Percentiles rank a stretch among this genome's conserved stretches.
phyloP scores from a whole-genome alignment of 306 rosid genomes.

The Vigna nakashimae region DNA sequence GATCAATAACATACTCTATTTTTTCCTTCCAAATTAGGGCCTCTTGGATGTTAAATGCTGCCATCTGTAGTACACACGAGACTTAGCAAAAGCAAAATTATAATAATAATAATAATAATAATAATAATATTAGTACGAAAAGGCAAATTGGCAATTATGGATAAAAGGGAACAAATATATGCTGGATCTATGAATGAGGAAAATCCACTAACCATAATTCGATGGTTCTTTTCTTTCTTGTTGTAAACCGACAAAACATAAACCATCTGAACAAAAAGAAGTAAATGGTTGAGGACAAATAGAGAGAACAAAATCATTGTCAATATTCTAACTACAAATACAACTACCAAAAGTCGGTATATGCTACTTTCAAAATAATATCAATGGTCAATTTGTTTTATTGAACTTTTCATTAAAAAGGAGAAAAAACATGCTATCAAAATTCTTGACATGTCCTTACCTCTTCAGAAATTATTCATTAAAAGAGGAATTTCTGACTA shows the following conservation, averaged over 20 bases:
- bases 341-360: constrained; percentile 27
- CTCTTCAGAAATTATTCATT: constrained; percentile 25
- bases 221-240: constrained; percentile 94
- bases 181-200: neutral
- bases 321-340: constrained; percentile 14
- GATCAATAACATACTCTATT: constrained; percentile 91
- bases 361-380: constrained; percentile 33
- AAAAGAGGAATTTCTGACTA: neutral
- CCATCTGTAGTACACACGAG: constrained; percentile 75
- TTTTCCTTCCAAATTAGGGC: constrained; percentile 95
- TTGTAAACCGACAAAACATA: constrained; percentile 91
- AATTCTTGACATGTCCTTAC: neutral
- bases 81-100: neutral
- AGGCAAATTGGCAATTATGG: constrained; percentile 13
- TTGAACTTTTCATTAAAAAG: constrained; percentile 34
- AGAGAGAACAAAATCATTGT: constrained; percentile 30
- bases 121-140: constrained; percentile 7
- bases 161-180: neutral
- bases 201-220: constrained; percentile 80
- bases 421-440: constrained; percentile 3
- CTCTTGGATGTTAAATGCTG: constrained; percentile 99
- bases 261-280: constrained; percentile 78
- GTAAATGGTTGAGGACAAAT: constrained; percentile 36
- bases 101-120: neutral
- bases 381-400: constrained; percentile 24